Evolutionary conservation across 805 yeast genomes (phyloP).

Genomic region (Pichia scutulata): DNA sequence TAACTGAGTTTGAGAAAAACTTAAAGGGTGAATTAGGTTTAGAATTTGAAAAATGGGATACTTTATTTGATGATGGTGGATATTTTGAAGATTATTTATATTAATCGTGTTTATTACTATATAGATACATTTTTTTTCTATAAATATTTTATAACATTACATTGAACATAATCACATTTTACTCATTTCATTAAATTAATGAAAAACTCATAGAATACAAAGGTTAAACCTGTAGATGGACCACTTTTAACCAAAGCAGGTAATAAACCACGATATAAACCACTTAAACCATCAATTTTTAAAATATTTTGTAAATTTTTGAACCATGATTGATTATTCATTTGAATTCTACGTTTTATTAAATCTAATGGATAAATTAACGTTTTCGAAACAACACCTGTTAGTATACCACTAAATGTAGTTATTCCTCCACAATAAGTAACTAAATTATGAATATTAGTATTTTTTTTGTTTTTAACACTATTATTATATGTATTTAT

Average conservation of each 20-base stretch:
- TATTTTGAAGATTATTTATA: slow-evolving; percentile 12
- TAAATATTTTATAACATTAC: too few relatives aligned
- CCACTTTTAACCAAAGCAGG: slow-evolving; percentile 72
- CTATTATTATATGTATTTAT: slow-evolving; percentile 1
- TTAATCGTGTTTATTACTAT: too few relatives aligned
- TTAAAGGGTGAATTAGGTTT: slow-evolving; percentile 69
- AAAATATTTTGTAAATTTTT: slow-evolving; percentile 34
- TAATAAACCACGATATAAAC: slow-evolving; percentile 67
- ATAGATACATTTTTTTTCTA: too few relatives aligned
- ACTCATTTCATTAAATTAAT: slow-evolving; percentile 9
- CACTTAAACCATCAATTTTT: slow-evolving; percentile 50
- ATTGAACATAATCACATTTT: too few relatives aligned
- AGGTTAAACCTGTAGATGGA: slow-evolving; percentile 49
- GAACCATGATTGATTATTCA: slow-evolving; percentile 26
- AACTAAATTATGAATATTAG: background rate
- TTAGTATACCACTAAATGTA: slow-evolving; percentile 59
- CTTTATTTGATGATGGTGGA: slow-evolving; percentile 29
- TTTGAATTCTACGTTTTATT: slow-evolving; percentile 68
- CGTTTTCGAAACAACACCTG: slow-evolving; percentile 70
- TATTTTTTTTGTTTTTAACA: background rate
- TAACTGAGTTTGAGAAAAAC: slow-evolving; percentile 54
- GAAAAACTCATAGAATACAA: slow-evolving; percentile 28
- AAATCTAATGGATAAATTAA: slow-evolving; percentile 83
- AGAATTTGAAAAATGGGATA: slow-evolving; percentile 56
- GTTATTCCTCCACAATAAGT: slow-evolving; percentile 33